Conservation (phyloP, 2,329 filamentous ascomycete genomes). For the Colletotrichum musae region DNA sequence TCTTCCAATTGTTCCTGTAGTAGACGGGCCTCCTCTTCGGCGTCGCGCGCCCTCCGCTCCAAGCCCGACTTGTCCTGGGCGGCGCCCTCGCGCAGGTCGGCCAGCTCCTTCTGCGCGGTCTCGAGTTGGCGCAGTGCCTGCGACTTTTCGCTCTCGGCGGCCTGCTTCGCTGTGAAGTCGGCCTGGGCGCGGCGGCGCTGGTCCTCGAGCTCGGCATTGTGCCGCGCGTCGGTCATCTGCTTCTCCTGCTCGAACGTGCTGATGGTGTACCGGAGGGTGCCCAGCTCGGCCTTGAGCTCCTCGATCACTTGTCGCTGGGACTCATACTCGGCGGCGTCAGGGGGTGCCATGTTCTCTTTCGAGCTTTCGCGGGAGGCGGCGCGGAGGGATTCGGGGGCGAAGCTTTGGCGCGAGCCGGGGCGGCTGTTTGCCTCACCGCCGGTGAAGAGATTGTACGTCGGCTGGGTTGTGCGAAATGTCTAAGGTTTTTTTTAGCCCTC, state of each 20-base stretch:
- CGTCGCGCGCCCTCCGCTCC: slow-evolving; percentile 78
- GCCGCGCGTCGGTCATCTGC: slow-evolving; percentile 82
- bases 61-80: slow-evolving; percentile 74
- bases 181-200: slow-evolving; percentile 85
- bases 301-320: slow-evolving; percentile 74
- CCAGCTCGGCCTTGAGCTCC: slow-evolving; percentile 89
- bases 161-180: slow-evolving; percentile 79
- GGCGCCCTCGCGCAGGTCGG: slow-evolving; percentile 63
- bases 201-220: slow-evolving; percentile 88
- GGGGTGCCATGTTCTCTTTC: slow-evolving; percentile 72
- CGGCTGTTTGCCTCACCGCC: slow-evolving; percentile 61
- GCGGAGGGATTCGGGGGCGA: slow-evolving; percentile 56
- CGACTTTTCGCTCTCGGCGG: slow-evolving; percentile 69
- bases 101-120: slow-evolving; percentile 65
- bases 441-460: slow-evolving; percentile 72
- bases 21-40: slow-evolving; percentile 79
- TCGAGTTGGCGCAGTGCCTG: slow-evolving; percentile 67
- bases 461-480: slow-evolving; percentile 66
- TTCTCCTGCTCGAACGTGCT: slow-evolving; percentile 90
- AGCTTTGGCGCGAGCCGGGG: slow-evolving; percentile 59
- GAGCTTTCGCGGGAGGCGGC: slow-evolving; percentile 70
- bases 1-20: slow-evolving; percentile 89
- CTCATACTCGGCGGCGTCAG: slow-evolving; percentile 72
- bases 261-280: slow-evolving; percentile 88
- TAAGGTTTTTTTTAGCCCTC: slow-evolving; percentile 45